Base-by-base conservation (phyloP, 2,329 filamentous ascomycete genomes). In the Aspergillus sclerotialis region DNA sequence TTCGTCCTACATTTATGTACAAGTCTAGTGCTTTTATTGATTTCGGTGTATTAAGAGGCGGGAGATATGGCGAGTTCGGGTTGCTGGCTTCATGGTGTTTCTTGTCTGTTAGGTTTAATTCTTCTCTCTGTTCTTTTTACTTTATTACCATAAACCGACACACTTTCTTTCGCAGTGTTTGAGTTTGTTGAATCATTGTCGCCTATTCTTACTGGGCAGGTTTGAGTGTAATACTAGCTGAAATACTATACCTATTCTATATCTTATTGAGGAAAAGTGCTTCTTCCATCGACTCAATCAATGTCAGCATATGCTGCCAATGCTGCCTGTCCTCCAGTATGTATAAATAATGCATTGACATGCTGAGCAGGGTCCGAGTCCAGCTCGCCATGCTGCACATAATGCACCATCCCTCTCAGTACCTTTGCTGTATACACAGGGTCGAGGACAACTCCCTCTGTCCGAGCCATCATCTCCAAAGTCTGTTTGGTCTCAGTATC, bases 381-480 rank as follows among this genome's bases (percentile, higher is more conserved):
- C 7, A 46, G 34, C 26, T 55, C 45, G 5, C 48, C 48, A 15
- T 46, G 33, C 6, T 41, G 28, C 14, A 46, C 40, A 48, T 46
- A 56, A 17, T 51, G 40, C 35, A 50, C 41, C 44, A 55, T 46
- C 15, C 52, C 52, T 23, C 46, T 33, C n/a, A 49, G 44, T 13
- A 53, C 56, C 35, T 61, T 61, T 7, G 44, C 50, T 18, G 58
- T 61, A 40, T 61, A 61, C 7, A 61, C 57, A 4, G 58, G 58
- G 28, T 61, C 58, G 13, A 59, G 30, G 10, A 61, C 28, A 11
- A 61, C 27, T 5, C 43, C 48, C 17, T 60, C 58, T 15, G 31
- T 37, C 30, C 40, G 37, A 4, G 58, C 58, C 44, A 58, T 47
- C 7, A 32, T 32, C 5, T 44, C 30, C 23, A 60, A 24, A 3